Conservation (phyloP, 2,329 filamentous ascomycete genomes). For the Curvularia hawaiiensis region DNA sequence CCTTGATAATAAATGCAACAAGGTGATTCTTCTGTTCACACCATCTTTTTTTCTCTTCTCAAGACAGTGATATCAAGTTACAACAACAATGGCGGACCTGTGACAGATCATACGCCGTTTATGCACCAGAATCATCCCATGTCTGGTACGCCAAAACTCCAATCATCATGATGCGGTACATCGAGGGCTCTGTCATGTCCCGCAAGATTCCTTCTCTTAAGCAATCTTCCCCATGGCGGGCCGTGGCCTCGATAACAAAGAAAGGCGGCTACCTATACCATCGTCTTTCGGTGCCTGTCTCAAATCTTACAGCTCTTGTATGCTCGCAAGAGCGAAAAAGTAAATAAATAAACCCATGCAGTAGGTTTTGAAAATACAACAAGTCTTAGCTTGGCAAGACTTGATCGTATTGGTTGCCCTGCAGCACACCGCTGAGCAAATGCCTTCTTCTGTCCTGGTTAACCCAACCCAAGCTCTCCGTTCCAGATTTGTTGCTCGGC, state of each 20-base stretch:
- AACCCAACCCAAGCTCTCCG: too few species aligned
- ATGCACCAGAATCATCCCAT: background rate
- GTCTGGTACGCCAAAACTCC: constrained; percentile 5
- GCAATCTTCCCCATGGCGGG: background rate
- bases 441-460: too few species aligned
- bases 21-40: background rate
- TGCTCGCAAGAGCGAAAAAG: background rate
- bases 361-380: background rate
- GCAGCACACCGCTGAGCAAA: background rate
- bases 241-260: background rate
- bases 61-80: background rate
- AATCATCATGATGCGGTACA: constrained; percentile 3
- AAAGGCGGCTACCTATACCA: background rate
- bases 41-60: background rate
- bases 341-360: background rate
- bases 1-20: background rate
- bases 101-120: background rate
- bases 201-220: background rate
- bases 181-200: background rate
- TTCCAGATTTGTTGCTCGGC: constrained; percentile 3
- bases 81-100: background rate
- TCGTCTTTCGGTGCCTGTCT: background rate
- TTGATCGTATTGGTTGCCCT: too few species aligned
- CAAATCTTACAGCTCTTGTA: constrained; percentile 10
- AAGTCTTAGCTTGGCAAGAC: background rate